Evolutionary conservation across 805 yeast genomes (phyloP).

Genomic region (Candida ulmi): DNA sequence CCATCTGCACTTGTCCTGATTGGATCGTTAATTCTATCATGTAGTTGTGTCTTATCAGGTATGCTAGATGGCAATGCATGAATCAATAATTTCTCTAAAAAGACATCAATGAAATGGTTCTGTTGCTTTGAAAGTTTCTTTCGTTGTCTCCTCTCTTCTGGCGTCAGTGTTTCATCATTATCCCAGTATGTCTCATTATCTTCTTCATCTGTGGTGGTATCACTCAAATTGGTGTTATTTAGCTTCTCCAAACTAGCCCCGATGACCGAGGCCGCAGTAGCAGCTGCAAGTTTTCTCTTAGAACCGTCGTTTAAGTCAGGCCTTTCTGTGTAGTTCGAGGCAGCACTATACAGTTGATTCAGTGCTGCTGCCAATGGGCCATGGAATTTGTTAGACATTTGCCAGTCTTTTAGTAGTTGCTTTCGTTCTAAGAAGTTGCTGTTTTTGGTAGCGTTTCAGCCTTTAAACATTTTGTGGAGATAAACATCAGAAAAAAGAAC

Average conservation of each 20-base stretch:
- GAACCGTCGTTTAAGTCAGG: conserved; percentile 13
- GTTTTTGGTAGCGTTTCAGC: no score
- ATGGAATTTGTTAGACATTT: conserved; percentile 1
- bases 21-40: conserved; percentile 38
- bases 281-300: conserved; percentile 27
- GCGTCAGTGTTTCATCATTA: conserved; percentile 3
- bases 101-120: conserved; percentile 52
- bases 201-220: conserved; percentile 18
- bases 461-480: not conserved
- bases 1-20: conserved; percentile 40
- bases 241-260: conserved; percentile 39
- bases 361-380: conserved; percentile 1
- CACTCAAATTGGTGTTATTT: conserved; percentile 9
- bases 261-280: conserved; percentile 38
- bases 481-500: not conserved
- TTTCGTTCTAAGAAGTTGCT: no score
- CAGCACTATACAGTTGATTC: conserved; percentile 1
- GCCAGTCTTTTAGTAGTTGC: no score
- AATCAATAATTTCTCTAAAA: conserved; percentile 48
- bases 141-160: conserved; percentile 5
- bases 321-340: conserved; percentile 1
- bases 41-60: conserved; percentile 41
- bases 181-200: conserved; percentile 23
- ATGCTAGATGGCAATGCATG: conserved; percentile 43
- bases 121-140: conserved; percentile 12